phyloP scores from a whole-genome alignment of 176 grass and related monocot species.

The Lolium perenne region DNA sequence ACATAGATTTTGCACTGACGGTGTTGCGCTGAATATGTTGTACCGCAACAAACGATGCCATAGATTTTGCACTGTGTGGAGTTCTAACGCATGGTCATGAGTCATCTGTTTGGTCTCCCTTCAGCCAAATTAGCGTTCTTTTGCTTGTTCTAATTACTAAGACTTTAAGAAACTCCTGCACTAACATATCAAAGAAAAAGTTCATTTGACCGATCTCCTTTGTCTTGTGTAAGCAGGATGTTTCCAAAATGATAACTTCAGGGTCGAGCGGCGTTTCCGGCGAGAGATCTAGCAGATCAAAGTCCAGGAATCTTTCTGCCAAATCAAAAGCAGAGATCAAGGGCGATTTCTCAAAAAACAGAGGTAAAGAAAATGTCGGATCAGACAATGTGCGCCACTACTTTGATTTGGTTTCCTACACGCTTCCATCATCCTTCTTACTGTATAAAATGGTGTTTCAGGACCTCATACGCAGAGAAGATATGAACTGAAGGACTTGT shows the following conservation, averaged over 20 bases:
- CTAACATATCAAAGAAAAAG: neutral
- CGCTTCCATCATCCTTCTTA: neutral
- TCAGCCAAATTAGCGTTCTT: neutral
- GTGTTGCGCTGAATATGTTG: neutral
- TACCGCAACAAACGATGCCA: neutral
- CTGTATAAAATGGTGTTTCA: constrained; percentile 19
- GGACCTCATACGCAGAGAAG: constrained; percentile 22
- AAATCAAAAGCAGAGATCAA: constrained; percentile 51
- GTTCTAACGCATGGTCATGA: neutral
- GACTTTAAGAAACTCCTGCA: neutral
- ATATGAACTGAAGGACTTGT: constrained; percentile 38
- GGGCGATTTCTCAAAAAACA: constrained; percentile 27
- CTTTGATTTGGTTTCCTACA: neutral
- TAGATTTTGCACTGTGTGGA: too few species aligned
- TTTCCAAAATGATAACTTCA: constrained; percentile 43
- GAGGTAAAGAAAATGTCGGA: neutral
- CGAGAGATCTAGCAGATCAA: constrained; percentile 34
- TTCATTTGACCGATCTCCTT: neutral
- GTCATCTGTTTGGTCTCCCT: neutral
- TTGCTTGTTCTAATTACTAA: neutral
- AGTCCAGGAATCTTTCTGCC: constrained; percentile 23
- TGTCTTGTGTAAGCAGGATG: constrained; percentile 42
- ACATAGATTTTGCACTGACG: neutral
- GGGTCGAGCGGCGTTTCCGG: neutral
- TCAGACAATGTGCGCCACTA: neutral